Percentiles rank a stretch among this genome's conserved stretches.
phyloP scores from a whole-genome alignment of 768 basidiomycete genomes.

The Hirschioporus abietinus region DNA sequence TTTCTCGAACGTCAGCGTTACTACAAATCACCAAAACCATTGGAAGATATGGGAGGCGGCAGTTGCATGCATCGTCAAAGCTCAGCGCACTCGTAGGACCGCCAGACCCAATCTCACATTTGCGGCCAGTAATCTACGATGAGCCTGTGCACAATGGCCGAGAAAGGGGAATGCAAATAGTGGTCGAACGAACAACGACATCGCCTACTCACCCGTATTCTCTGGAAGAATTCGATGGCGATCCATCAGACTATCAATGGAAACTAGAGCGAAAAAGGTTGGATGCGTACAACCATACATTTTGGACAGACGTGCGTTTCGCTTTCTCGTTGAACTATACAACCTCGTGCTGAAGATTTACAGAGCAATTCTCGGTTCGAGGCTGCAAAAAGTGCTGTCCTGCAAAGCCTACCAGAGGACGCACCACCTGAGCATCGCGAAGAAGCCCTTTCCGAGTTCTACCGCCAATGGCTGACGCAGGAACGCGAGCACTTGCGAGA shows the following conservation, averaged over 20 bases:
- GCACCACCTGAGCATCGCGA: conserved; percentile 54
- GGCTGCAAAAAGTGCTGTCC: conserved; percentile 53
- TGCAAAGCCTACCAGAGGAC: conserved; percentile 48
- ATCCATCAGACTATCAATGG: conserved; percentile 55
- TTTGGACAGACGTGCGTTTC: conserved; percentile 74
- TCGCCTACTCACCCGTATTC: conserved; percentile 62
- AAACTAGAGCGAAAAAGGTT: conserved; percentile 65
- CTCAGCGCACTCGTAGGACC: conserved; percentile 47
- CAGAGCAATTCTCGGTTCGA: conserved; percentile 83
- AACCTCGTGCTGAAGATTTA: conserved; percentile 8
- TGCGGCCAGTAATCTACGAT: conserved; percentile 76
- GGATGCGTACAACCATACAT: conserved; percentile 70
- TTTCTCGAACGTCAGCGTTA: background rate
- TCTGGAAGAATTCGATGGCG: conserved; percentile 58
- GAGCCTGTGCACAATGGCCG: conserved; percentile 27
- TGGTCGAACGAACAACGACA: background rate
- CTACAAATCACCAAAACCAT: background rate
- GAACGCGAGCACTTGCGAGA: conserved; percentile 51
- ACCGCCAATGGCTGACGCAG: conserved; percentile 67
- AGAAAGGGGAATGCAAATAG: conserved; percentile 1
- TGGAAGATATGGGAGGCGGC: background rate
- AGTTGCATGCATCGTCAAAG: background rate
- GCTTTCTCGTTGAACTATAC: background rate
- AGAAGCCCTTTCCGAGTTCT: conserved; percentile 67
- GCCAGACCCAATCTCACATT: conserved; percentile 72